Evolutionary conservation across 495 filamentous ascomycete genomes (phyloP), one percentile per base, ranked within the genome.

Genomic region (Penicillium pulvis): DNA sequence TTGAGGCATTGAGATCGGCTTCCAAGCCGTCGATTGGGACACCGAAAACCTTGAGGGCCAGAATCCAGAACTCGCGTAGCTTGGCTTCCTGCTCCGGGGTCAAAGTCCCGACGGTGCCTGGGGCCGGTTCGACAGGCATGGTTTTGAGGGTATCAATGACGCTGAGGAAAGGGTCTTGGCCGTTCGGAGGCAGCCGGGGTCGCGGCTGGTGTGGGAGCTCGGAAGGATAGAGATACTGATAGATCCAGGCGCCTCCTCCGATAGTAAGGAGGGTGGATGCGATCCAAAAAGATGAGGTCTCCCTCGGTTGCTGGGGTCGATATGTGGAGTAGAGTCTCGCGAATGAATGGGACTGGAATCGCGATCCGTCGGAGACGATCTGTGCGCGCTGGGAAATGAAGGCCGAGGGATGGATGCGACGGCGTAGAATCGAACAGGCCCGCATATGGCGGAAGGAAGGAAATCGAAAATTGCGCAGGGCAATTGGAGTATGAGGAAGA

Each of bases 1-100:
- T 56, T 10, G 43, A 53, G 46, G 36, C 31, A 35, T 53, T 60
- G 53, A 57, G 39, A 1, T 47, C 50, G 31, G 62, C 59, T 31
- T 75, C 72, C 33, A 75, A 62, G 17, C 51, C 65, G 35, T 71
- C 68, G 48, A 71, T 57, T 31, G 69, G 65, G 19, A 96, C 85
- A 41, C 89, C 91, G 70, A 93, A 97, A 48, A 96, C 83, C 48
- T 88, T 87, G 57, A 97, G 80, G 24, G 89, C 80, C 48, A 86
- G 77, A 9, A 82, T 71, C 94, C 94, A 98, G 65, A 98, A 82
- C 69, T 93, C 89, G 67, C 87, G 87, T 51, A 98, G 77, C 73
- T 95, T 97, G 61, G 81, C 85, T 63, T 97, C 91, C 71, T 98
- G 87, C 61, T 96, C 93, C 7, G 84, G 70, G 19, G 94, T 97